These are phyloP conservation scores for Acanthamoeba healyi DNA, from an alignment of 208 protist species.

Conservation along the genomic window DNA sequence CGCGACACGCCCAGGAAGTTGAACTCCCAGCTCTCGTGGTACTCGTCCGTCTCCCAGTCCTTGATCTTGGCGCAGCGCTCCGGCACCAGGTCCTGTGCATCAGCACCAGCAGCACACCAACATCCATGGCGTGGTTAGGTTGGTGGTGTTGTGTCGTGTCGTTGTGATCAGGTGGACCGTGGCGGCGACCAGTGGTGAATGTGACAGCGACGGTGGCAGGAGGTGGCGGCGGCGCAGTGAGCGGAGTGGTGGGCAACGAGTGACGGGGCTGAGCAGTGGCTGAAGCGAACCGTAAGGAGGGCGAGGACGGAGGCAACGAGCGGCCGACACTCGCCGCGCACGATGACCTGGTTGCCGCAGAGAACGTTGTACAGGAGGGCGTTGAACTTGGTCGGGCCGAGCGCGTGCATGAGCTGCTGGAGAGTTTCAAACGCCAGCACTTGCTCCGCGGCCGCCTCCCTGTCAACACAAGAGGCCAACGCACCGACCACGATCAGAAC, in stretches of 20 bases:
- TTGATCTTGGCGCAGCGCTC: background rate
- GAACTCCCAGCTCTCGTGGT: constrained; percentile 52
- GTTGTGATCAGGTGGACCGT: too few relatives aligned
- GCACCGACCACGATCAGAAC: too few relatives aligned
- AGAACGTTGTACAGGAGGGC: constrained; percentile 46
- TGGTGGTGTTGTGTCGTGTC: too few relatives aligned
- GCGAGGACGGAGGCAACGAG: constrained; percentile 25
- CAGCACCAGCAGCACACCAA: background rate
- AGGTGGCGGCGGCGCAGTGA: too few relatives aligned
- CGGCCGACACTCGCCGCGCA: background rate
- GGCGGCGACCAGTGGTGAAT: too few relatives aligned
- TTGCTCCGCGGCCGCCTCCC: background rate
- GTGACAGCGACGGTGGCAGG: background rate
- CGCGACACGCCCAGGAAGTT: constrained; percentile 53
- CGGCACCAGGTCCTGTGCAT: constrained; percentile 18
- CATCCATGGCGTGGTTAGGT: too few relatives aligned
- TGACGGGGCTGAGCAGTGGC: too few relatives aligned
- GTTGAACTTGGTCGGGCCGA: constrained; percentile 30
- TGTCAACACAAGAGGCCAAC: too few relatives aligned
- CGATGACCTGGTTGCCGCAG: constrained; percentile 41
- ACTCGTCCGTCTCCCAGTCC: constrained; percentile 37
- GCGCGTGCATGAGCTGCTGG: constrained; percentile 47
- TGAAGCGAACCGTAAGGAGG: background rate
- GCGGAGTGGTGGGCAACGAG: too few relatives aligned
- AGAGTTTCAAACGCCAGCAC: background rate